Evolutionary conservation across 495 filamentous ascomycete species (phyloP).

Genomic region (Neurospora sp.): DNA sequence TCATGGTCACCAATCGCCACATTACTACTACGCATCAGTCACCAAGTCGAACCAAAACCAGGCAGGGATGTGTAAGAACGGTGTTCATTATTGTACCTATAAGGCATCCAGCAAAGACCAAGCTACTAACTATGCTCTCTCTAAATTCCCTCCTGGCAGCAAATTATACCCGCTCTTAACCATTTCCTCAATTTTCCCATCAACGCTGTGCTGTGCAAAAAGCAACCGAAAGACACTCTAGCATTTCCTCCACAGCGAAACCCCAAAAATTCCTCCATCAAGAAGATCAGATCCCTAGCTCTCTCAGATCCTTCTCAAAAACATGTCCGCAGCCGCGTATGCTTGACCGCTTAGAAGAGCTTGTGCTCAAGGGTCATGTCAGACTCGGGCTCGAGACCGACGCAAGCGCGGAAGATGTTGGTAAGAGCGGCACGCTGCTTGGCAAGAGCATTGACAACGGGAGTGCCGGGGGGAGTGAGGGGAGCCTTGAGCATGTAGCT

Average conservation of each 20-base stretch:
- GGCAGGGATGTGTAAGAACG: background rate
- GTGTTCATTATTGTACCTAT: background rate
- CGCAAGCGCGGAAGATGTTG: slow-evolving; percentile 98
- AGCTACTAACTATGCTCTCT: background rate
- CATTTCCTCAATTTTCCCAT: background rate
- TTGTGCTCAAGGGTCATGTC: slow-evolving; percentile 99
- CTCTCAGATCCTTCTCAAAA: background rate
- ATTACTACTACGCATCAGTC: background rate
- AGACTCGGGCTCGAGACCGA: slow-evolving; percentile 94
- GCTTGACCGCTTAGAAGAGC: slow-evolving; percentile 50
- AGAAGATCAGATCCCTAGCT: background rate
- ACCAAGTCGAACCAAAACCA: background rate
- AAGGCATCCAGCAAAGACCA: background rate
- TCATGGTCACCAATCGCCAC: background rate
- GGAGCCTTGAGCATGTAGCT: slow-evolving; percentile 99
- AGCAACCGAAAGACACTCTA: background rate
- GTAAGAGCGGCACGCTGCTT: slow-evolving; percentile 93
- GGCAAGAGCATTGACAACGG: slow-evolving; percentile 89
- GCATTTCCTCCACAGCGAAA: background rate
- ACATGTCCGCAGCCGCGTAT: background rate
- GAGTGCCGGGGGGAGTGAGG: slow-evolving; percentile 87
- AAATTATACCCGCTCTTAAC: background rate
- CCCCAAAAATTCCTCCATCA: background rate
- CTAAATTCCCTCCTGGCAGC: background rate
- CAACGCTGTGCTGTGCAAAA: background rate